A percentile compares a stretch with the other conserved stretches of the same genome.
These are phyloP conservation scores for Eleusine coracana DNA, from an alignment of 176 grass and related monocot species.

Conservation along the genomic window DNA sequence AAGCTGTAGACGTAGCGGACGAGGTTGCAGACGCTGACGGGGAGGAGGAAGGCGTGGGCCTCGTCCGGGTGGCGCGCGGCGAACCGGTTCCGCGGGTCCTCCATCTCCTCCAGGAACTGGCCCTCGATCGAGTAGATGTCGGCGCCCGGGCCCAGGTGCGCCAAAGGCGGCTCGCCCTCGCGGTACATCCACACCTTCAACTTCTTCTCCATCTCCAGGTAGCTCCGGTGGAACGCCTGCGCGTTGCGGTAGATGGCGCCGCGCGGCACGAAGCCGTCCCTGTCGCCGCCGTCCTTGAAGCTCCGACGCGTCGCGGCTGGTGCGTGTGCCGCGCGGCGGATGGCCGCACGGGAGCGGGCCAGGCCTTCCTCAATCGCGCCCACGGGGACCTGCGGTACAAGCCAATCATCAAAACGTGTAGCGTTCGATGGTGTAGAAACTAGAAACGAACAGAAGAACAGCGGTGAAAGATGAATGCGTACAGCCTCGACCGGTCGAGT, in stretches of 20 bases:
- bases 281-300: slow-evolving; percentile 33
- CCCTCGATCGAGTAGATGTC: slow-evolving; percentile 94
- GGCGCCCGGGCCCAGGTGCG: slow-evolving; percentile 55
- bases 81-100: slow-evolving; percentile 66
- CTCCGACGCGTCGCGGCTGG: slow-evolving; percentile 35
- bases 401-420: neutral
- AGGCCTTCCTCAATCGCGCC: slow-evolving; percentile 54
- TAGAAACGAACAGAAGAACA: neutral
- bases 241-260: slow-evolving; percentile 83
- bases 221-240: slow-evolving; percentile 79
- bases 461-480: neutral
- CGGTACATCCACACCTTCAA: slow-evolving; percentile 83
- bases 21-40: slow-evolving; percentile 74
- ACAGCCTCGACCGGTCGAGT: neutral
- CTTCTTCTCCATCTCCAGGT: slow-evolving; percentile 87
- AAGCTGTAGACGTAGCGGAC: slow-evolving; percentile 64
- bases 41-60: slow-evolving; percentile 84
- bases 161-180: slow-evolving; percentile 79
- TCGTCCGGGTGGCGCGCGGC: slow-evolving; percentile 46
- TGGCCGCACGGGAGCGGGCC: slow-evolving; percentile 53
- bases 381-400: slow-evolving; percentile 19
- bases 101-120: slow-evolving; percentile 86
- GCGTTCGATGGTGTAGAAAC: neutral
- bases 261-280: slow-evolving; percentile 60
- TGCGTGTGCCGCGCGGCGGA: slow-evolving; percentile 48